Conservation (phyloP, 1,139 yeast genomes). For the Debaryomyces udenii region DNA sequence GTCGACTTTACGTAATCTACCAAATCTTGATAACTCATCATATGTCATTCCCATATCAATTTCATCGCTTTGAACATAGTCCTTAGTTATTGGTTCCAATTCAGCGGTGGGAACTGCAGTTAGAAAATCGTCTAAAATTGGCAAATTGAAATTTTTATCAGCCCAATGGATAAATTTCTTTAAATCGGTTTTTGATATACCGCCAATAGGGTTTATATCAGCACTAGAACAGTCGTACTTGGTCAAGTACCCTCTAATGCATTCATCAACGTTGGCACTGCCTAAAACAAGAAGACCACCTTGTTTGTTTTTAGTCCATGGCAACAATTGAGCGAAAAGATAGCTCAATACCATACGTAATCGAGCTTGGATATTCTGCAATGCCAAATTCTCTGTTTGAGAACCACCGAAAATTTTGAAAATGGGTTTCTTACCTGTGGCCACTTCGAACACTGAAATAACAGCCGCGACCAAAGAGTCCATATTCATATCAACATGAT, state of each 20-base stretch:
- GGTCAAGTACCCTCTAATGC: conserved; percentile 91
- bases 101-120: conserved; percentile 98
- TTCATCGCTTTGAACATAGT: conserved; percentile 94
- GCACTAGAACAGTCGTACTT: conserved; percentile 97
- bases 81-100: conserved; percentile 89
- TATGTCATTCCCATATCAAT: conserved; percentile 98
- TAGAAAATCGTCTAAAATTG: conserved; percentile 75
- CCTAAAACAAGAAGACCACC: conserved; percentile 91
- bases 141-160: conserved; percentile 64
- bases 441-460: conserved; percentile 74
- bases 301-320: conserved; percentile 82
- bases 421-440: conserved; percentile 87
- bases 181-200: conserved; percentile 90
- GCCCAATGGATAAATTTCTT: conserved; percentile 87
- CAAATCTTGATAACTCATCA: conserved; percentile 88
- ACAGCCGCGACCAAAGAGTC: conserved; percentile 79
- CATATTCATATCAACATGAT: conserved; percentile 90
- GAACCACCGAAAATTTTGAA: conserved; percentile 94
- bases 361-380: conserved; percentile 96
- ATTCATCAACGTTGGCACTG: conserved; percentile 97
- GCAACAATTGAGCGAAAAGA: conserved; percentile 88
- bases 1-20: conserved; percentile 86
- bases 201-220: conserved; percentile 96
- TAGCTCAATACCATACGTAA: conserved; percentile 93
- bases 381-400: conserved; percentile 84